These are phyloP conservation scores for Pelargonium cotyledonis DNA, from an alignment of 441 rosid species.

Conservation along the genomic window DNA sequence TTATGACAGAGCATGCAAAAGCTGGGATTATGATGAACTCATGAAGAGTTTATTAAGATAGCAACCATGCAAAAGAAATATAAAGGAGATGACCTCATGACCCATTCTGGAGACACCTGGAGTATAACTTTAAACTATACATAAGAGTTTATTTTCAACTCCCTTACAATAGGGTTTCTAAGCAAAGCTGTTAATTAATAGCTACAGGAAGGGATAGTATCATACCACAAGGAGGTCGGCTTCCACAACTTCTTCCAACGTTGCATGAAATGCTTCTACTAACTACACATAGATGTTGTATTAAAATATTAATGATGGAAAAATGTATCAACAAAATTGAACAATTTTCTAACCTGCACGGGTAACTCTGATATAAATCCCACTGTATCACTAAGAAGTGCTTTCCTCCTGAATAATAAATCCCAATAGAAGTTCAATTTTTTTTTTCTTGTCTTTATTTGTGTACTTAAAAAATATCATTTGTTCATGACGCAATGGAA, in stretches of 20 bases:
- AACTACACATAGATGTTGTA: conserved; percentile 34
- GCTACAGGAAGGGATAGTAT: conserved; percentile 1
- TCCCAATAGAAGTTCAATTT: not conserved
- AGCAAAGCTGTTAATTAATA: no score
- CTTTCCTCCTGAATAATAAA: conserved; percentile 55
- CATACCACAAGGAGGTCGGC: conserved; percentile 89
- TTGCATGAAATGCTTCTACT: conserved; percentile 88
- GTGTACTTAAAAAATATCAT: not conserved
- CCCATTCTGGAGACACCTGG: not conserved
- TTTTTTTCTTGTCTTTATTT: not conserved
- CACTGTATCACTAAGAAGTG: conserved; percentile 83
- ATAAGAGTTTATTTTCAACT: no score
- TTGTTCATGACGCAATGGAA: not conserved
- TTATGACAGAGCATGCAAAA: no score
- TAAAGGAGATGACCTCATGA: no score
- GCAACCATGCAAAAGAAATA: no score
- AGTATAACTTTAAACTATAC: not conserved
- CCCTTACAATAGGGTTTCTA: no score
- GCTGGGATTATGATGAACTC: no score
- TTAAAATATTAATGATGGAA: not conserved
- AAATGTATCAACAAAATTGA: conserved; percentile 1
- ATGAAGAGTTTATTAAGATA: no score
- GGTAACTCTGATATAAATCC: conserved; percentile 96
- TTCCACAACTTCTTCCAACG: conserved; percentile 89
- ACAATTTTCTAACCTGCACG: conserved; percentile 52